A percentile compares a stretch with the other conserved stretches of the same genome.
phyloP scores from a whole-genome alignment of 2,329 filamentous ascomycete genomes.

The Diaporthe citrichinensis region DNA sequence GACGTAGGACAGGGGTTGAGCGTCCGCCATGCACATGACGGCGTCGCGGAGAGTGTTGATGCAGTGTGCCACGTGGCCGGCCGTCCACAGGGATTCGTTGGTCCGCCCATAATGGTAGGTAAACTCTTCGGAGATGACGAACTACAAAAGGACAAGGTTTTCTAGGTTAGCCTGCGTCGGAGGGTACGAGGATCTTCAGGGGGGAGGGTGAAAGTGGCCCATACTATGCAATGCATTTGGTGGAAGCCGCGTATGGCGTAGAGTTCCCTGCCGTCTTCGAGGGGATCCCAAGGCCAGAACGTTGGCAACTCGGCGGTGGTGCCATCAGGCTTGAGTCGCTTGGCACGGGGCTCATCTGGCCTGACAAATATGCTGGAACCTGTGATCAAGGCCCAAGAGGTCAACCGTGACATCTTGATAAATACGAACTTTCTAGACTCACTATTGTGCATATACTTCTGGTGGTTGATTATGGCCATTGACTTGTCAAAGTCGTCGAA shows the following conservation, averaged over 20 bases:
- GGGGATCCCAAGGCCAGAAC: slow-evolving; percentile 10
- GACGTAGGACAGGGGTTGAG: slow-evolving; percentile 3
- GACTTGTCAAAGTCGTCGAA: slow-evolving; percentile 20
- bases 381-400: not conserved
- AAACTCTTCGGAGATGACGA: slow-evolving; percentile 26
- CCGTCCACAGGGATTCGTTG: slow-evolving; percentile 22
- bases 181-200: not conserved
- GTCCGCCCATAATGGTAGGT: not conserved
- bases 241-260: slow-evolving; percentile 17
- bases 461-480: not conserved
- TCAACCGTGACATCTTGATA: not conserved
- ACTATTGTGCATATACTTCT: slow-evolving; percentile 17
- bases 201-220: not conserved
- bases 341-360: not conserved
- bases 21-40: slow-evolving; percentile 20
- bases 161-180: not conserved
- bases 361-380: slow-evolving; percentile 20
- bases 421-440: not conserved
- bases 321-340: slow-evolving; percentile 19
- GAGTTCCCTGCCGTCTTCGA: slow-evolving; percentile 2
- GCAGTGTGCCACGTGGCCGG: slow-evolving; percentile 23
- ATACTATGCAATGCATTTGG: slow-evolving; percentile 31
- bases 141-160: not conserved
- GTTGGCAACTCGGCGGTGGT: not conserved
- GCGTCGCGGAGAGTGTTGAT: slow-evolving; percentile 23